A percentile compares a stretch with the other conserved stretches of the same genome.
Evolutionary conservation across 1,284 basidiomycete species (phyloP).

Genomic region (Ganoderma multipileum): DNA sequence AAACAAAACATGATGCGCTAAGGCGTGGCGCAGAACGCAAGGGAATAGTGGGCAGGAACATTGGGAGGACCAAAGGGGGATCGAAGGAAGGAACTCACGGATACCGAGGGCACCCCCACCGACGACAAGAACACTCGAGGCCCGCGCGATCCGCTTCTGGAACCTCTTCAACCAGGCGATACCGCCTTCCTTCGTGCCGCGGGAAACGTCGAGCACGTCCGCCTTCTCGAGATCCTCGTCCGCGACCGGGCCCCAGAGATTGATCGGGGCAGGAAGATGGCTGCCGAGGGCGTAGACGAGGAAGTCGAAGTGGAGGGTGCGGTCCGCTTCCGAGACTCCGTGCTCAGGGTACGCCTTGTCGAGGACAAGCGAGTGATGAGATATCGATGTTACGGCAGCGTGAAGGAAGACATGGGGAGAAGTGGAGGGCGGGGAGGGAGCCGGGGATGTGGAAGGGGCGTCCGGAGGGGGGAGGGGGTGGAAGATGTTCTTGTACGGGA

Average conservation of each 20-base stretch:
- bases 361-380: constrained; percentile 52
- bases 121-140: constrained; percentile 58
- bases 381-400: constrained; percentile 54
- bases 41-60: not conserved
- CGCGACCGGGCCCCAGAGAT: constrained; percentile 53
- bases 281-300: constrained; percentile 66
- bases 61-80: too few relatives aligned
- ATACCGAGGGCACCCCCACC: constrained; percentile 70
- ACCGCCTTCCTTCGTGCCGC: constrained; percentile 54
- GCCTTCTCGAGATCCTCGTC: constrained; percentile 27
- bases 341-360: constrained; percentile 54
- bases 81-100: constrained; percentile 49
- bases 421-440: constrained; percentile 3
- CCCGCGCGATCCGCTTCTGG: constrained; percentile 51
- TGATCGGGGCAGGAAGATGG: constrained; percentile 60
- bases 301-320: constrained; percentile 55
- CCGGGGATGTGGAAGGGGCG: constrained; percentile 8
- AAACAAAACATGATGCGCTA: not conserved
- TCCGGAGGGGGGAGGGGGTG: constrained; percentile 23
- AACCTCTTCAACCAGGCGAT: constrained; percentile 55
- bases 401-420: constrained; percentile 48
- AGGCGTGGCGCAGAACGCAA: not conserved
- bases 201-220: constrained; percentile 23
- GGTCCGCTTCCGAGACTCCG: constrained; percentile 39
- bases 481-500: constrained; percentile 66